Evolutionary conservation across 495 filamentous ascomycete species (phyloP), one percentile per base, ranked within the genome.

Genomic region (Penicillium tannophilum): DNA sequence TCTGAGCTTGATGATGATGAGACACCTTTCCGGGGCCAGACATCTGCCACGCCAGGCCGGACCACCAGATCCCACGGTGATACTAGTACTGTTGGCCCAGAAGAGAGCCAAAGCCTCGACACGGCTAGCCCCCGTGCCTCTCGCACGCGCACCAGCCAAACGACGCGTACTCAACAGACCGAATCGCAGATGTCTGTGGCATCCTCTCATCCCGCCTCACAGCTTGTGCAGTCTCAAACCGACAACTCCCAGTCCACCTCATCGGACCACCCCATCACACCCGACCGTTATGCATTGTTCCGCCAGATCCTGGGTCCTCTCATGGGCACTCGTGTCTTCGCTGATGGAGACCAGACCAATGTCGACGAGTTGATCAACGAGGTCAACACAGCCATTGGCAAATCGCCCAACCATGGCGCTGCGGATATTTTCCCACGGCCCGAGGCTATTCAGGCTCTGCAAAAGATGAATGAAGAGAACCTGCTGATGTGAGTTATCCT

Each of bases 401-500:
- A 54, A 4, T 61, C 67, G 20, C 62, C 54, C 14, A 55, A 57
- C 30, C 65, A 67, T n/a, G 80, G 73, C 33, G 77, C 72, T 60
- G 69, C 55, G 65, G 75, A 74, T 16, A 69, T 76, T 41, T 98
- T 97, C 77, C 81, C 76, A 36, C 79, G 80, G 28, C 72, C 76
- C 1, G 95, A 98, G 76, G 92, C 90, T 3, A 73, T 89, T 52
- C 77, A 83, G 71, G 93, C 91, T 51, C 71, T 98, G 64, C 80
- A 82, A 71, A 83, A 76, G 66, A 88, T 98, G 90, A 87, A 89
- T 57, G 86, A 88, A 45, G 77, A 80, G 71, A 97, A 97, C 68
- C 84, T 90, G 76, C 86, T 98, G 72, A 98, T 98, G 95, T 96
- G 75, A 86, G 90, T 88, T 24, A 24, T 39, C 30, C 45, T 20